A percentile compares a stretch with the other conserved stretches of the same genome.
phyloP scores from a whole-genome alignment of 1,284 basidiomycete genomes.

The Fistulina hepatica region DNA sequence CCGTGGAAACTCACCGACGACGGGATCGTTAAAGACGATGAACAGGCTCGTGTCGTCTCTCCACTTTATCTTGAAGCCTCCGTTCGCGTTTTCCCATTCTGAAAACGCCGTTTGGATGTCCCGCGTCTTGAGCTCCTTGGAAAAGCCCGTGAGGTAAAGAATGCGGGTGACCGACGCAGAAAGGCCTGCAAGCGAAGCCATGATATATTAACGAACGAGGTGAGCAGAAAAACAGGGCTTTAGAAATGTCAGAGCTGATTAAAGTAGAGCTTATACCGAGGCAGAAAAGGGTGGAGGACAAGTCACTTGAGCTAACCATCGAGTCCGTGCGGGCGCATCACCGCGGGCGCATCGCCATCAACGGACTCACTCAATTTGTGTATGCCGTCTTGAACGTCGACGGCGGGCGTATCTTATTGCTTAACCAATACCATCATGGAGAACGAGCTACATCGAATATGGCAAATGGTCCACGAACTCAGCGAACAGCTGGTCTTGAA shows the following conservation, averaged over 20 bases:
- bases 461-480: slow-evolving; percentile 74
- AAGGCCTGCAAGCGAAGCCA: slow-evolving; percentile 60
- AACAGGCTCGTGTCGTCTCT: slow-evolving; percentile 92
- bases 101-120: slow-evolving; percentile 89
- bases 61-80: slow-evolving; percentile 99
- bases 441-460: slow-evolving; percentile 61
- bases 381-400: neutral
- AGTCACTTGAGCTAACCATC: no score
- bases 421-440: slow-evolving; percentile 41
- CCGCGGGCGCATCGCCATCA: no score
- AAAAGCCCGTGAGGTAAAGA: slow-evolving; percentile 83
- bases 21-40: slow-evolving; percentile 86
- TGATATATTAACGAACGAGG: slow-evolving; percentile 25
- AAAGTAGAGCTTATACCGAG: no score
- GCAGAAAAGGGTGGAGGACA: no score
- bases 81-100: slow-evolving; percentile 78
- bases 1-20: slow-evolving; percentile 51
- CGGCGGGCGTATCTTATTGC: neutral
- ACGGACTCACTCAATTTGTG: neutral
- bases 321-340: no score
- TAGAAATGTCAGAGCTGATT: neutral
- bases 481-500: slow-evolving; percentile 83
- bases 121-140: slow-evolving; percentile 92
- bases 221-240: neutral
- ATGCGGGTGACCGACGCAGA: slow-evolving; percentile 95